Base-by-base conservation (phyloP, 1,284 basidiomycete species). In the Pseudozyma hubeiensis region DNA sequence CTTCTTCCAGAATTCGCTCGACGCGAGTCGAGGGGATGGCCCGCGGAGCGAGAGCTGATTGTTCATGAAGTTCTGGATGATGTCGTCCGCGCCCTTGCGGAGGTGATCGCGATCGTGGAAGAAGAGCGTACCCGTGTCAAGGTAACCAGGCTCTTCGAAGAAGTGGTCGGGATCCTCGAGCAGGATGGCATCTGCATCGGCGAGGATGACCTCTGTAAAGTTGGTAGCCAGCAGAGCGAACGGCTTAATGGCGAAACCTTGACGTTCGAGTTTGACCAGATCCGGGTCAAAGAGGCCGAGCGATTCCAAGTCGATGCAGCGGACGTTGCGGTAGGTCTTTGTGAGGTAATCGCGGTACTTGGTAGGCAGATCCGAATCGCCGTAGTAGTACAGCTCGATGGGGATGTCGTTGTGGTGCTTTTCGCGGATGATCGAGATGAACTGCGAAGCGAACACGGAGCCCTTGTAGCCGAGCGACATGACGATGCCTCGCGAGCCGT, bases 371-470 rank as follows among this genome's bases (percentile, higher is more conserved):
- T 76, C 74, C 43, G 65, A 63, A 19, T 76, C 70, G 52, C 69
- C 74, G n/a, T 73, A 73, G 70, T 76, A 76, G 58, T 73, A 73
- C 16, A 76, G 48, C 47, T 76, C 74, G 60, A 76, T 58, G 19
- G 74, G 74, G 17, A 76, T 71, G 34, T 73, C 55, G 48, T 65
- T 67, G 3, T 41, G 46, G 37, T 76, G 70, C 53, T 66, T 62
- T 8, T 74, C 62, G 11, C 74, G 61, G 24, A 76, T 64, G 55
- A 73, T 65, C 46, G 56, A 60, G 55, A 76, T 73, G 35, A 73
- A 76, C 43, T 75, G 74, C 11, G 55, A 69, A 13, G 74, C 74
- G 40, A 76, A 76, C 6, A 66, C 59, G 5, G 62, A 52, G 17
- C 64, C 69, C 29, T 68, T 74, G 35, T 65, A 51, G 53, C 74